Base-by-base conservation (phyloP, 225 moss, liverwort and hornwort species). In the Physcomitrium patens region DNA sequence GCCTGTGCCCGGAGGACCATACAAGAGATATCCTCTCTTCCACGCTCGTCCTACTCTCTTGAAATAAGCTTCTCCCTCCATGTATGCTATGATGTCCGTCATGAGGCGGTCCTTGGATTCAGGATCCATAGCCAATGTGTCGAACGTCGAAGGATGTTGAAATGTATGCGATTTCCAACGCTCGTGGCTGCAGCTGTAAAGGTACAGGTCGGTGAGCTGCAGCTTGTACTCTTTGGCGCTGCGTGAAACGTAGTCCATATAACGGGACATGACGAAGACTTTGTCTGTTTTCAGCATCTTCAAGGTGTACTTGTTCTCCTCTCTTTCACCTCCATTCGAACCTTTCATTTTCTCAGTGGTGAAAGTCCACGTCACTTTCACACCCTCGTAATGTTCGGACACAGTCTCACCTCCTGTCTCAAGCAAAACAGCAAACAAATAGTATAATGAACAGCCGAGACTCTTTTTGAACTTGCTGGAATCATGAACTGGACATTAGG, bases 1-100 rank as follows among this genome's bases (percentile, higher is more conserved):
- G 8, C 91, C 91, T 0, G 89, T 91, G 8, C 87, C 89, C 0
- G 91, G 91, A 3, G 91, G 89, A 4, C 87, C 92, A 12, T 78
- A 84, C 2, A 89, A 72, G 14, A 92, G 82, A 19, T 92, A 92
- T 0, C 89, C 92, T 1, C 92, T 67, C 79, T 92, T 92, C 92
- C 92, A 92, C 12, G 87, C 79, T 26, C 82, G 82, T 16, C 92
- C 92, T 0, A 92, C 85, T 55, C 82, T 68, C 10, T 69, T 62
- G 64, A 86, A 91, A 18, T 76, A 89, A 0, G 67, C 63, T 69
- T 89, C 79, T 10, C 80, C 81, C 5, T 72, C 51, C 4, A 19
- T 44, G 23, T 83, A 91, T 0, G 65, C 65, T 7, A 80, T 76
- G n/a, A 91, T 67, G 43, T 89, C 91, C 1, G 16, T 15, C 19